Base-by-base conservation (phyloP, 306 rosid genomes). In the Malus fusca region DNA sequence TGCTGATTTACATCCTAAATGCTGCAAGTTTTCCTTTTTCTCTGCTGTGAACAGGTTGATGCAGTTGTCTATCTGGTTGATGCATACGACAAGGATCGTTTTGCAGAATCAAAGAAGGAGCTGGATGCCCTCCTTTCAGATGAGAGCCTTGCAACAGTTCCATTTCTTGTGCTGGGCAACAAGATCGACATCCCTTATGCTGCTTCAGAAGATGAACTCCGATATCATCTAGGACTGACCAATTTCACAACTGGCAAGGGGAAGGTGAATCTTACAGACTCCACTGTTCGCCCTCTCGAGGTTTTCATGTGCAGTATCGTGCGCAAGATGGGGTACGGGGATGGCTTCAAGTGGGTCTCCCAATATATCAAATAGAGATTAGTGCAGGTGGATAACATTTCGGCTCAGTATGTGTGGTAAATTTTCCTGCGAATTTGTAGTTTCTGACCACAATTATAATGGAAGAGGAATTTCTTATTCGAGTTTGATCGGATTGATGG, bases 251-350 rank as follows among this genome's bases (percentile, higher is more conserved):
- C 89, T 9, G 89, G 89, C 68, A 85, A 85, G 83, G 89, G 89
- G 3, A 85, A 83, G 67, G 87, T 85, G 77, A 85, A 67, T 78
- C 87, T 85, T 61, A 73, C 83, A 0, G 83, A 82, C 72, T 77
- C 89, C 7, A 85, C 73, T 6, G 89, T 85, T n/a, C 78, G 89
- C 67, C 89, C 89, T 51, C 89, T 85, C 56, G 89, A 85, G 83
- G 89, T 85, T 60, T 85, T 77, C 75, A 85, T 85, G 89, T 85
- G 89, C 75, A 85, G 89, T 76, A 85, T 85, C 11, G 89, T 85
- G 66, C 87, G 89, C 51, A 85, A 85, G 83, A 85, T 85, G 89
- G 89, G 89, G 12, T 85, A 85, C 44, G 89, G 89, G n/a, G 89
- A 85, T 5, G 89, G 89, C 43, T 85, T 85, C 89, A 85, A 85